A percentile compares a stretch with the other conserved stretches of the same genome.
Evolutionary conservation across 805 yeast species (phyloP).

Genomic region (Candida koratica): DNA sequence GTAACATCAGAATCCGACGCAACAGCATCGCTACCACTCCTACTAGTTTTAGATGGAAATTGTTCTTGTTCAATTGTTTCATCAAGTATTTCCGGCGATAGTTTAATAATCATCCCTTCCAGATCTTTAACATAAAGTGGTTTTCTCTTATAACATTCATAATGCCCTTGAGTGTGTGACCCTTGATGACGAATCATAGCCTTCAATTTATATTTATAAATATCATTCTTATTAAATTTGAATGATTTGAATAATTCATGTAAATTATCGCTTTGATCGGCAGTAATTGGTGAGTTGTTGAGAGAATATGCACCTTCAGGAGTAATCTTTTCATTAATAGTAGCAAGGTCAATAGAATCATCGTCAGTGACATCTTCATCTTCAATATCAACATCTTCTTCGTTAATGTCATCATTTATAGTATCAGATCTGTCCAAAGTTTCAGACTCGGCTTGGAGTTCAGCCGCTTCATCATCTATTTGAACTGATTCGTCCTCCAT

Average conservation of each 20-base stretch:
- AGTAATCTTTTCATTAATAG: background rate
- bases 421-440: background rate
- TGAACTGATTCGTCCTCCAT: slow-evolving; percentile 33
- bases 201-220: slow-evolving; percentile 52
- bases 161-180: slow-evolving; percentile 84
- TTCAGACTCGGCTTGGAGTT: slow-evolving; percentile 20
- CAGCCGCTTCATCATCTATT: slow-evolving; percentile 34
- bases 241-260: slow-evolving; percentile 33
- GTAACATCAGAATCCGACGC: slow-evolving; percentile 15
- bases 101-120: slow-evolving; percentile 38
- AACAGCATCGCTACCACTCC: slow-evolving; percentile 9
- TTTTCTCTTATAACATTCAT: slow-evolving; percentile 80
- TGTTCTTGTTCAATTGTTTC: slow-evolving; percentile 17
- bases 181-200: slow-evolving; percentile 86
- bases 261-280: slow-evolving; percentile 35
- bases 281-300: slow-evolving; percentile 36
- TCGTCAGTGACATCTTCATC: slow-evolving; percentile 16
- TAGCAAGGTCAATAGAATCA: slow-evolving; percentile 19
- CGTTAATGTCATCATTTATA: slow-evolving; percentile 17
- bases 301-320: slow-evolving; percentile 24
- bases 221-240: slow-evolving; percentile 39
- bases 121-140: slow-evolving; percentile 52
- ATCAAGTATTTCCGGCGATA: slow-evolving; percentile 39
- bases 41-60: slow-evolving; percentile 3
- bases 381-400: slow-evolving; percentile 18